Evolutionary conservation across 495 filamentous ascomycete genomes (phyloP).

Genomic region (Xylaria bambusicola): DNA sequence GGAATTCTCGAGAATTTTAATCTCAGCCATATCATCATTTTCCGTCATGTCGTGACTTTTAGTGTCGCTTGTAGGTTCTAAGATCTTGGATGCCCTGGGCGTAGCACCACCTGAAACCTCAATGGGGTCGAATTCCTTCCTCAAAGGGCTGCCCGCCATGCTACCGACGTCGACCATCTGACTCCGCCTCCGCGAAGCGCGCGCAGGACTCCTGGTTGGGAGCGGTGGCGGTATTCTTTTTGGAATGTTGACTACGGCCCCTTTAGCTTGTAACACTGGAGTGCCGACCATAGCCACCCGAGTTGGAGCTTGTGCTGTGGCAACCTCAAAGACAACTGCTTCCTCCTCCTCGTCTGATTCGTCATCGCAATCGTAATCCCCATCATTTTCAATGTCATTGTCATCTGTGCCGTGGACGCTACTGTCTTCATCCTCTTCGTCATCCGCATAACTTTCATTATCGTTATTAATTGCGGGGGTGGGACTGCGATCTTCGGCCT

Average conservation of each 20-base stretch:
- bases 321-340: conserved; percentile 55
- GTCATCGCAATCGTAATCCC: conserved; percentile 47
- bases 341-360: conserved; percentile 50
- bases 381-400: conserved; percentile 46
- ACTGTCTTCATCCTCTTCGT: conserved; percentile 34
- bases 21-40: neutral
- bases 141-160: conserved; percentile 32
- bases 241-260: conserved; percentile 70
- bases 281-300: conserved; percentile 54
- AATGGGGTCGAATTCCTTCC: conserved; percentile 30
- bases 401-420: conserved; percentile 38
- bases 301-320: conserved; percentile 47
- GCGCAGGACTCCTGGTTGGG: conserved; percentile 61
- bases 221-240: conserved; percentile 68
- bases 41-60: conserved; percentile 5
- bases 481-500: conserved; percentile 32
- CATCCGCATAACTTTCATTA: conserved; percentile 15
- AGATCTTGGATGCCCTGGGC: conserved; percentile 20
- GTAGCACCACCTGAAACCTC: conserved; percentile 25
- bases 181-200: conserved; percentile 43
- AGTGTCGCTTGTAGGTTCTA: neutral
- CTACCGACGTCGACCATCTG: conserved; percentile 30
- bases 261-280: conserved; percentile 50
- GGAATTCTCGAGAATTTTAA: neutral
- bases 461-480: neutral